Evolutionary conservation across 345 rosid genomes (phyloP), one percentile per base, ranked within the genome.

Genomic region (Lepidium didymum): DNA sequence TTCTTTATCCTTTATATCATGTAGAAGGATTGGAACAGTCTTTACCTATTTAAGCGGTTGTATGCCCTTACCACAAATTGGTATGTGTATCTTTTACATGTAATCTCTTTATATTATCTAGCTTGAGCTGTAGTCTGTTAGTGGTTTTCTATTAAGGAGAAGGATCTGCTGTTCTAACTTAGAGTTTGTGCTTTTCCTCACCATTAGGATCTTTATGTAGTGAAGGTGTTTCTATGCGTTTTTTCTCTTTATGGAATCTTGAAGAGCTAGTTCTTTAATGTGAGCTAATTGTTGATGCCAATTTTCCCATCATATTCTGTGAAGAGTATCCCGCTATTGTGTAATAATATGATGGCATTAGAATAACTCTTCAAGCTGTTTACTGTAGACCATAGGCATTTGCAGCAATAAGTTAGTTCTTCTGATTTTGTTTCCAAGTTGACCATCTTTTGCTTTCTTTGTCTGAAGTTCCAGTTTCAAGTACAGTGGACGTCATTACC

Each of bases 381-480:
- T 36, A 14, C 59, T 5, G 12, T 72, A 53, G 57, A 29, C 13
- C 14, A 45, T 18, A 15, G 4, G 21, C 47, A 14, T 19, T 41
- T 40, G 18, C 16, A 31, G 62, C 40, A 29, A 10, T 29, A 5
- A 46, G 18, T 40, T 40, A 56, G 0, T 61, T 57, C 47, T 13
- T 43, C 36, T 43, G 53, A 31, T 71, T 73, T 54, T 69, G 56
- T 41, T 49, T 14, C 56, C 59, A 45, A 15, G 19, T 16, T 69
- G 38, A 75, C 56, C 46, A 21, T 55, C 21, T 33, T 75, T 62
- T 56, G 69, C 71, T 11, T 49, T 31, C 18, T 16, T 36, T 63
- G 36, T 50, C 43, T 53, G 16, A 67, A 63, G 65, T 73, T 47
- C 61, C 84, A 89, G 92, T 80, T 75, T 60, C 75, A 51, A 77